A percentile compares a stretch with the other conserved stretches of the same genome.
phyloP scores from a whole-genome alignment of 108 stramenopile species.

The Cyclostephanos tholiformis region DNA sequence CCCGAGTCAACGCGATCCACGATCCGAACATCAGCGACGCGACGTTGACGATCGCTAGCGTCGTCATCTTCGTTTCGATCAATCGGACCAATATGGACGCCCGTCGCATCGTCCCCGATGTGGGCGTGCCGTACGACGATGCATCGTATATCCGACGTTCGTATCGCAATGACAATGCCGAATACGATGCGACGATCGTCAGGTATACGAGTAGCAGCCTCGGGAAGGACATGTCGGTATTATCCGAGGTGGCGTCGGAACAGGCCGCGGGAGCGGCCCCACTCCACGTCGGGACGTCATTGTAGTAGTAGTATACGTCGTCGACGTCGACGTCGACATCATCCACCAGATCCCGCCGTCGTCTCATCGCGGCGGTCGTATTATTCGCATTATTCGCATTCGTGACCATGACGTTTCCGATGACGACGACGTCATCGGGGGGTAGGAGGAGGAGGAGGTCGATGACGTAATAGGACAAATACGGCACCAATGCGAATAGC shows the following conservation, averaged over 20 bases:
- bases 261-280: conserved; percentile 36
- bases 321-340: neutral
- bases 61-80: conserved; percentile 41
- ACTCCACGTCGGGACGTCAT: conserved; percentile 19
- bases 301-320: neutral
- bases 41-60: conserved; percentile 22
- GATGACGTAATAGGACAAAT: conserved; percentile 35
- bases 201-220: conserved; percentile 18
- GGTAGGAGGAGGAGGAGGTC: conserved; percentile 33
- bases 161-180: conserved; percentile 22
- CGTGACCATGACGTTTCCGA: neutral
- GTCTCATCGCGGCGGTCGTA: too few relatives aligned
- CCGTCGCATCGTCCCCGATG: conserved; percentile 17
- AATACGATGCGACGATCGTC: conserved; percentile 26
- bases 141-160: conserved; percentile 38
- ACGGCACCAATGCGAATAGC: conserved; percentile 32
- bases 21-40: conserved; percentile 11
- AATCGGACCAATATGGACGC: conserved; percentile 16
- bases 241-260: conserved; percentile 25
- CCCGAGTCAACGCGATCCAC: conserved; percentile 5
- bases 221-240: conserved; percentile 29
- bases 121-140: conserved; percentile 45
- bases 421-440: neutral
- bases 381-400: too few relatives aligned
- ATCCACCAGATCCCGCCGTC: too few relatives aligned